phyloP scores from a whole-genome alignment of 805 yeast genomes.

The Metschnikowia amazonensis region DNA sequence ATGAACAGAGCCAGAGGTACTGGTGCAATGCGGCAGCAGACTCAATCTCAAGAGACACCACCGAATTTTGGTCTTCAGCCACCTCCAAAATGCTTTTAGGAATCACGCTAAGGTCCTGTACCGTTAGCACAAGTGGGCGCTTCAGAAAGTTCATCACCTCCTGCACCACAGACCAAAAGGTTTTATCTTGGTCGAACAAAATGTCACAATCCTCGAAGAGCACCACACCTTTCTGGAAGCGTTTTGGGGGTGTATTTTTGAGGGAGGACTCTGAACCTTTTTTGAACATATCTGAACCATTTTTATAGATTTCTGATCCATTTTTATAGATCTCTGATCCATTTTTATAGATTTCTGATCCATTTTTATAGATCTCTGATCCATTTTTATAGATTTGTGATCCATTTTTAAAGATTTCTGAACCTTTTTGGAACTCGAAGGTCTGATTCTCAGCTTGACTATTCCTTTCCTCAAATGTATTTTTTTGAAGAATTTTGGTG shows the following conservation, averaged over 20 bases:
- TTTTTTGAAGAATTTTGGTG: constrained; percentile 67
- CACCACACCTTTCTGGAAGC: constrained; percentile 61
- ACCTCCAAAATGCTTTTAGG: constrained; percentile 48
- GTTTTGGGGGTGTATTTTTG: no score
- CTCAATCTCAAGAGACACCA: constrained; percentile 28
- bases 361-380: no score
- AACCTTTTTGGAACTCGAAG: no score
- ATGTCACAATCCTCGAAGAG: constrained; percentile 85
- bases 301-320: no score
- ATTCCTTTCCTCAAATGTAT: constrained; percentile 15
- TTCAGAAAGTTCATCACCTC: constrained; percentile 58
- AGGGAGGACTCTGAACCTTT: no score
- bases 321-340: no score
- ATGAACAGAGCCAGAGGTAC: constrained; percentile 42
- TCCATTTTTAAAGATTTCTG: no score
- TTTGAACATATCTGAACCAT: no score
- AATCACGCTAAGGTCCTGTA: constrained; percentile 45
- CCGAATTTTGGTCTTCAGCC: constrained; percentile 41
- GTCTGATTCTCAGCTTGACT: neutral
- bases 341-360: no score
- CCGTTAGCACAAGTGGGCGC: constrained; percentile 68
- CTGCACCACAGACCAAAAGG: constrained; percentile 73
- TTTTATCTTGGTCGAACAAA: constrained; percentile 69
- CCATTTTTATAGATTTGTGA: no score
- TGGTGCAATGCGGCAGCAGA: constrained; percentile 16